phyloP scores from a whole-genome alignment of 2,329 filamentous ascomycete species.

The Pseudogymnoascus sp. region DNA sequence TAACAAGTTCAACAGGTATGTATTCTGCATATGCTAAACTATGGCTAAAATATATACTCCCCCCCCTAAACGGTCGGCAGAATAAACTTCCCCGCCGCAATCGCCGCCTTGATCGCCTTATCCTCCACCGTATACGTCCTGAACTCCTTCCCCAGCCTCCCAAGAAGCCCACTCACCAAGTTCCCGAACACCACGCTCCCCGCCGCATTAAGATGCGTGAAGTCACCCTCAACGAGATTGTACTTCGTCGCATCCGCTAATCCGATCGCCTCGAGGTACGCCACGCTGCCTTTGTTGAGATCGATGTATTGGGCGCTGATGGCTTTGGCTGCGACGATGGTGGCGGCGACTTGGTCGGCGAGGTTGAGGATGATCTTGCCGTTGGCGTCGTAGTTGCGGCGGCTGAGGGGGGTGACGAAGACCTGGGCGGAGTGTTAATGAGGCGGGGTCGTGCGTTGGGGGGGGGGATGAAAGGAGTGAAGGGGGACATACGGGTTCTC shows the following conservation, averaged over 20 bases:
- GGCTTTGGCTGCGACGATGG: slow-evolving; percentile 34
- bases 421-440: slow-evolving; percentile 23
- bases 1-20: background rate
- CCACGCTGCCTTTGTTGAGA: slow-evolving; percentile 36
- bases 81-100: slow-evolving; percentile 17
- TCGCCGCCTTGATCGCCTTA: slow-evolving; percentile 16
- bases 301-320: slow-evolving; percentile 34
- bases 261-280: slow-evolving; percentile 40
- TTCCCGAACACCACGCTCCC: slow-evolving; percentile 40
- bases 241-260: slow-evolving; percentile 34
- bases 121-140: slow-evolving; percentile 11
- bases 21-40: background rate
- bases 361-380: slow-evolving; percentile 36
- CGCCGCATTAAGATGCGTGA: slow-evolving; percentile 39
- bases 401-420: slow-evolving; percentile 39
- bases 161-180: slow-evolving; percentile 32
- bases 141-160: background rate
- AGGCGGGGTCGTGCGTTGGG: background rate
- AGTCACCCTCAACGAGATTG: slow-evolving; percentile 38
- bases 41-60: background rate
- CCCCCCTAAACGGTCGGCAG: slow-evolving; percentile 8
- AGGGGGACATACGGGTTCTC: slow-evolving; percentile 22
- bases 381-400: slow-evolving; percentile 34
- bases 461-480: no score
- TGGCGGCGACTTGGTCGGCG: slow-evolving; percentile 33